These are phyloP conservation scores for Trichoderma polysporum DNA, from an alignment of 2,329 filamentous ascomycete genomes.

Conservation along the genomic window DNA sequence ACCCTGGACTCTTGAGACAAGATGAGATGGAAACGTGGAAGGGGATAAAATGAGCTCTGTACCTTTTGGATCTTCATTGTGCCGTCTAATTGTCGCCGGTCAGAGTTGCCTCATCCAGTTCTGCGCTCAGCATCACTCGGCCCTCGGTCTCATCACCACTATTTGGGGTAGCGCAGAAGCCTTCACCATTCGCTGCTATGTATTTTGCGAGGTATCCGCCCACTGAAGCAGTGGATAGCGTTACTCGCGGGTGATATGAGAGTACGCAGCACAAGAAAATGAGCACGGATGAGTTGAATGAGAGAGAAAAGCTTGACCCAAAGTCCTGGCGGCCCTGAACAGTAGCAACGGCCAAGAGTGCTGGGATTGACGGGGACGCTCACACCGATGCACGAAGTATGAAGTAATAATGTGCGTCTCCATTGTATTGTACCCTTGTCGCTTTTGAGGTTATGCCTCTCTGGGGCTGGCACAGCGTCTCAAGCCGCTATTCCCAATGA, in stretches of 20 bases:
- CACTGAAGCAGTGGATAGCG: neutral
- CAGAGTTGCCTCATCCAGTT: neutral
- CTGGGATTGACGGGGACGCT: neutral
- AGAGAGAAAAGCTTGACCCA: neutral
- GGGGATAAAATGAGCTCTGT: neutral
- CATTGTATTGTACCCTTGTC: neutral
- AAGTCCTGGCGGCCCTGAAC: neutral
- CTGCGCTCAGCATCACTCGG: conserved; percentile 6
- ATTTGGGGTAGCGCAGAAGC: neutral
- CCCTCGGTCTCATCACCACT: conserved; percentile 11
- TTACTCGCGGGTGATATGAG: neutral
- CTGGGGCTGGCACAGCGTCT: neutral
- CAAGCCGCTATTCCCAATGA: neutral
- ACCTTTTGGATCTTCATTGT: conserved; percentile 25
- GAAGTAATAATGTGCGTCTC: neutral
- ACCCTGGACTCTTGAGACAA: neutral
- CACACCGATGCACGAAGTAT: neutral
- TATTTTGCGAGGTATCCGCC: neutral
- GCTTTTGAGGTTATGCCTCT: neutral
- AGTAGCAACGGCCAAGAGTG: neutral
- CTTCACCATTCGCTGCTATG: neutral
- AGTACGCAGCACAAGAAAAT: neutral
- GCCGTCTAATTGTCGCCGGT: neutral
- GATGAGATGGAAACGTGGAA: neutral
- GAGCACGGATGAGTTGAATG: neutral